phyloP scores from a whole-genome alignment of 2,329 filamentous ascomycete genomes.

The Phaeophleospora eucalypticola region DNA sequence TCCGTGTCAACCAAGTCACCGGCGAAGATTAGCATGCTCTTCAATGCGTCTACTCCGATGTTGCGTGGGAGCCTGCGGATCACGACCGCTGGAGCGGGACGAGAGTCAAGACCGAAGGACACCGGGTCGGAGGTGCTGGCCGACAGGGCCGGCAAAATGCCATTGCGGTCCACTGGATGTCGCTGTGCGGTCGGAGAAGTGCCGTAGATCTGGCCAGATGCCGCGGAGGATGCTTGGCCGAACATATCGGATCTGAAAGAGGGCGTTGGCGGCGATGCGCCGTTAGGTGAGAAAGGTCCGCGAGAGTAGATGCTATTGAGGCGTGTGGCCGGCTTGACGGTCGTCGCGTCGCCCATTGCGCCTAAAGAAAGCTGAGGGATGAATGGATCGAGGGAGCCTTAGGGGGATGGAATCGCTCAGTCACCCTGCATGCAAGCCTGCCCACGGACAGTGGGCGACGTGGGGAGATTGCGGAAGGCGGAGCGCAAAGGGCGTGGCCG shows the following conservation, averaged over 20 bases:
- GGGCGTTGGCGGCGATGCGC: slow-evolving; percentile 20
- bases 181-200: slow-evolving; percentile 41
- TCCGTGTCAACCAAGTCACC: slow-evolving; percentile 59
- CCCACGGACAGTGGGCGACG: slow-evolving; percentile 13
- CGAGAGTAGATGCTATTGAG: slow-evolving; percentile 18
- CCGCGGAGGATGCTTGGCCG: slow-evolving; percentile 21
- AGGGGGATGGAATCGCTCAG: neutral
- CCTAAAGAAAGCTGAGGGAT: slow-evolving; percentile 1
- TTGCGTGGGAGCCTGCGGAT: slow-evolving; percentile 58
- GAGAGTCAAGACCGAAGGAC: slow-evolving; percentile 16
- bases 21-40: slow-evolving; percentile 62
- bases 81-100: slow-evolving; percentile 41
- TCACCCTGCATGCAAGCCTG: neutral
- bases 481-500: slow-evolving; percentile 1
- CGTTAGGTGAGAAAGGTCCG: slow-evolving; percentile 13
- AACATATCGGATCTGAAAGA: slow-evolving; percentile 36
- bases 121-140: slow-evolving; percentile 24
- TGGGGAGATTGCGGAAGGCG: slow-evolving; percentile 3
- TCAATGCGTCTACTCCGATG: slow-evolving; percentile 55
- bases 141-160: slow-evolving; percentile 26
- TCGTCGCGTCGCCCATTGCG: slow-evolving; percentile 19
- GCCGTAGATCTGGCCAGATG: slow-evolving; percentile 35
- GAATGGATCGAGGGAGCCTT: neutral
- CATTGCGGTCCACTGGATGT: slow-evolving; percentile 35
- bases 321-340: slow-evolving; percentile 12